Conservation (phyloP, 73 alveolate species). For the Tetrahymena elliotti region DNA sequence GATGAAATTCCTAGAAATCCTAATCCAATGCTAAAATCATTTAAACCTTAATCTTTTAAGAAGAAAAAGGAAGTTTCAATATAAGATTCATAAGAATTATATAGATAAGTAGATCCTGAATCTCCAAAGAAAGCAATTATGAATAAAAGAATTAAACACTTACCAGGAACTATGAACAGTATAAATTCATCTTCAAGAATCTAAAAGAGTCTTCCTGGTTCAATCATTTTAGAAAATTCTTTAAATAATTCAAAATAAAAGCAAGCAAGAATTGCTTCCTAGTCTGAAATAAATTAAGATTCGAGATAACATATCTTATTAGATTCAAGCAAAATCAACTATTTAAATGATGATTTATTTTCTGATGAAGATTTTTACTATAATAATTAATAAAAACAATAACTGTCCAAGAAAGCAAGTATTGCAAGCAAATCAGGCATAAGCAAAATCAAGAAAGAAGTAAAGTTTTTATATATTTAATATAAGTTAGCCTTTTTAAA, state of each 20-base stretch:
- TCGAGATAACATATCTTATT: neutral
- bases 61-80: neutral
- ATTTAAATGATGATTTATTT: neutral
- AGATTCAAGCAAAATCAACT: neutral
- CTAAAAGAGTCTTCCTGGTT: neutral
- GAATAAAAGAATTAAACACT: neutral
- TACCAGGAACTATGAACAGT: neutral
- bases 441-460: neutral
- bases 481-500: neutral
- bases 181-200: neutral
- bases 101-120: neutral
- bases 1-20: neutral
- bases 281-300: neutral
- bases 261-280: neutral
- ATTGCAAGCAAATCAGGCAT: neutral
- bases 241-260: neutral
- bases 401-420: neutral
- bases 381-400: neutral
- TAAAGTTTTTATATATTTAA: neutral
- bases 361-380: neutral
- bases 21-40: neutral
- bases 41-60: neutral
- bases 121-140: neutral
- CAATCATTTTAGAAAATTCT: neutral
- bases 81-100: neutral